Base-by-base conservation (phyloP, 2,329 filamentous ascomycete species). In the Tympanopsis confertula region DNA sequence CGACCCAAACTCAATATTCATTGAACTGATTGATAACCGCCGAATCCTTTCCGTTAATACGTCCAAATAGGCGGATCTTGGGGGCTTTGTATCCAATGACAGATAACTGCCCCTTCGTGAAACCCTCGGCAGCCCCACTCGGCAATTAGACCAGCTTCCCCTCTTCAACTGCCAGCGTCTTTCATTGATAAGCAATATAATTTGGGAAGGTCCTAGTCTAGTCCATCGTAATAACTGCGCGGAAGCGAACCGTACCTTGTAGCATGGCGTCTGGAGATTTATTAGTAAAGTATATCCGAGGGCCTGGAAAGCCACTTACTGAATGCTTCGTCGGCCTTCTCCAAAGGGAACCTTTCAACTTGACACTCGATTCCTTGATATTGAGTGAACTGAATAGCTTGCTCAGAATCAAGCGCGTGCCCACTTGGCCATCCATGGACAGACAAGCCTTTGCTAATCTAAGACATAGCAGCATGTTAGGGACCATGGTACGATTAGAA, bases 361-460 rank as follows among this genome's bases (percentile, higher is more conserved):
- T 71, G 56, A 46, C 68, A 71, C 22, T 71, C 58, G 39, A 73
- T 59, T 5, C 54, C 56, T 33, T 71, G 60, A 17, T 55, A 48
- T 42, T 63, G 43, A 1, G 67, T 63, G 47, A 73, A 69, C 3
- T 52, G 55, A 41, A 73, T 69, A 2, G 68, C 62, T 42, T 74
- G 69, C 45, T 73, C 68, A 5, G 52, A 56, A 44, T 74, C 70
- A 13, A 64, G 51, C 2, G 66, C 62, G 42, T 73, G 68, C 4
- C 70, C 69, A 10, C 56, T 58, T 0, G 69, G 69, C 70, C 70
- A 74, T 10, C 62, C 65, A 29, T 62, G 59, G 3, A 74, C 61
- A 1, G 57, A 65, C 15, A 63, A 42, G 3, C 63, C 70, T 20
- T 66, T 61, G n/a, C 45, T 12, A 36, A 73, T 57, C 58, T 71